These are phyloP conservation scores for Steccherinum ochraceum DNA, from an alignment of 768 basidiomycete genomes.

Conservation along the genomic window DNA sequence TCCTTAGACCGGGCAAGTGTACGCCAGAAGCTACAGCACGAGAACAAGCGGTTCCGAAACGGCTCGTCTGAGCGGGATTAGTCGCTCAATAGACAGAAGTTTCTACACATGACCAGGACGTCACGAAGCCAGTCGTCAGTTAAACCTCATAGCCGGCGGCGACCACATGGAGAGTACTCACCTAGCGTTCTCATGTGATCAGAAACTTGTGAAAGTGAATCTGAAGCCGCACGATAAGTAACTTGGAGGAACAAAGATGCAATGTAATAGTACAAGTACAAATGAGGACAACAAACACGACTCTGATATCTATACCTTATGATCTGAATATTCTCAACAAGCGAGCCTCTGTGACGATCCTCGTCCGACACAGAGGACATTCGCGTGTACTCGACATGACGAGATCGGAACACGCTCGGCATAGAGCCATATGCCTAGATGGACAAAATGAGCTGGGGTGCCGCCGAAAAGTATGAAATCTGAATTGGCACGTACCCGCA, in stretches of 20 bases:
- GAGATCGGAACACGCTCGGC: conserved; percentile 70
- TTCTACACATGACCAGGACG: neutral
- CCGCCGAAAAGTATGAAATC: neutral
- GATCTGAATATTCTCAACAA: conserved; percentile 71
- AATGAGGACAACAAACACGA: too few species aligned
- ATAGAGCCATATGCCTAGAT: conserved; percentile 73
- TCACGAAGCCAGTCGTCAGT: neutral
- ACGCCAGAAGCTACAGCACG: neutral
- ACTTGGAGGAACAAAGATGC: too few species aligned
- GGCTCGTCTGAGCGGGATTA: too few species aligned
- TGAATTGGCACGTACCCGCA: conserved; percentile 63
- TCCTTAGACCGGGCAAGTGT: neutral
- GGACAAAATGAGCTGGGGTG: conserved; percentile 3
- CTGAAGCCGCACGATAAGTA: neutral
- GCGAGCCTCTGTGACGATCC: conserved; percentile 79
- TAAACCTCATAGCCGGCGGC: neutral
- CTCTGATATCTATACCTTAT: too few species aligned
- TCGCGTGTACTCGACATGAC: conserved; percentile 76
- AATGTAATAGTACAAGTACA: too few species aligned
- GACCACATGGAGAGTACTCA: neutral
- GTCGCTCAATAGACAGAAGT: neutral
- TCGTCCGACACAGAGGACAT: conserved; percentile 86
- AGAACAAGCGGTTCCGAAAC: neutral
- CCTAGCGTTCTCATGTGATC: neutral
- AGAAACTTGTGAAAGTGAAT: conserved; percentile 1